Percentiles rank a stretch among this genome's conserved stretches.
Conservation (phyloP, 805 yeast genomes). For the Crinitomyces ghanaensis region DNA sequence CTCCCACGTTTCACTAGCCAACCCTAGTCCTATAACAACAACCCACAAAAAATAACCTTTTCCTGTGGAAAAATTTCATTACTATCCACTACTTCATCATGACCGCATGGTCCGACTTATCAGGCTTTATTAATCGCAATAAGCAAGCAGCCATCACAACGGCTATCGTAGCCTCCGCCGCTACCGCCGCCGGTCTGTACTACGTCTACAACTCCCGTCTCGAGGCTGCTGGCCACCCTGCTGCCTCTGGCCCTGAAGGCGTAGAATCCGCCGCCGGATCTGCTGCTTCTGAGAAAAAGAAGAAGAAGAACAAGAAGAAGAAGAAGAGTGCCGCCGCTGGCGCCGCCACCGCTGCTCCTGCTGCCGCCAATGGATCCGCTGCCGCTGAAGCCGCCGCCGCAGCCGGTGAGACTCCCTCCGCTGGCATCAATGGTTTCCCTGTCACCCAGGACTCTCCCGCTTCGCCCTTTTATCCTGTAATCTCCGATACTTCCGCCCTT, state of each 20-base stretch:
- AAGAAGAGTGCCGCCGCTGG: constrained; percentile 12
- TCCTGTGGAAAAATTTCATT: too few relatives aligned
- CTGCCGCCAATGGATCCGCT: constrained; percentile 2
- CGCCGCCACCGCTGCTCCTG: constrained; percentile 8
- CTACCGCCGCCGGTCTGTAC: constrained; percentile 48
- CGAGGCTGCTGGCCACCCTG: not conserved
- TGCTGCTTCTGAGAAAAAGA: constrained; percentile 7
- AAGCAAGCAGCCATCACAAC: constrained; percentile 55
- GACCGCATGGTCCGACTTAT: constrained; percentile 9
- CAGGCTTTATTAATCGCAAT: constrained; percentile 36
- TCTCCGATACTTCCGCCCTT: constrained; percentile 20
- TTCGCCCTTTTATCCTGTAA: constrained; percentile 26
- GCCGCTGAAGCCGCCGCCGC: too few relatives aligned
- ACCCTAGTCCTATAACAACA: too few relatives aligned
- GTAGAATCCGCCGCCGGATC: constrained; percentile 20
- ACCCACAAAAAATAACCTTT: too few relatives aligned
- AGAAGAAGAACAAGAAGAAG: constrained; percentile 12
- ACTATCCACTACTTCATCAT: too few relatives aligned
- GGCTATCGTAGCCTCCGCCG: constrained; percentile 52
- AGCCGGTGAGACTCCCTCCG: too few relatives aligned
- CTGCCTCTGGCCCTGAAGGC: constrained; percentile 12
- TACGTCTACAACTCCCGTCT: constrained; percentile 13
- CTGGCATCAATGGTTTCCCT: constrained; percentile 16
- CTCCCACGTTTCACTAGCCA: too few relatives aligned
- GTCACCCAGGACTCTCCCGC: constrained; percentile 14